These are phyloP conservation scores for Caloboletus inedulis DNA, from an alignment of 1,284 basidiomycete species.

Conservation along the genomic window DNA sequence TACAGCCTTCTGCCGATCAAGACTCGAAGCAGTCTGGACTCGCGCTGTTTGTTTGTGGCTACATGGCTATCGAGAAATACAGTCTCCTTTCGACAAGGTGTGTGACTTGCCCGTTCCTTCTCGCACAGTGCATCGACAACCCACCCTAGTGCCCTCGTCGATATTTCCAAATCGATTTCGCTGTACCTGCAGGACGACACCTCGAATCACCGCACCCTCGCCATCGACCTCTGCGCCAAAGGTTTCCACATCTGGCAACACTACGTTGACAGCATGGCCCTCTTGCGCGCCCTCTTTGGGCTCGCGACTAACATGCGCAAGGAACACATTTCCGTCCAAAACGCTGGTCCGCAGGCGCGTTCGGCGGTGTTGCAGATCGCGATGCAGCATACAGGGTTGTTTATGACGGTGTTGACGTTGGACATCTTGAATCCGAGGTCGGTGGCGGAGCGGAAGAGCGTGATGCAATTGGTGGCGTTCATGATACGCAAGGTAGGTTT, in stretches of 20 bases:
- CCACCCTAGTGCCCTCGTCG: conserved; percentile 66
- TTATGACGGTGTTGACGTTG: conserved; percentile 92
- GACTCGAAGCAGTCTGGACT: conserved; percentile 57
- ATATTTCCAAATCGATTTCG: conserved; percentile 80
- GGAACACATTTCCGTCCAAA: conserved; percentile 62
- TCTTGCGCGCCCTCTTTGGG: conserved; percentile 82
- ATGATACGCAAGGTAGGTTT: conserved; percentile 80
- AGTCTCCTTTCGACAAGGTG: conserved; percentile 73
- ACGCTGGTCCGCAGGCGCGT: conserved; percentile 67
- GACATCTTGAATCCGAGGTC: conserved; percentile 85
- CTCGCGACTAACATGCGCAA: conserved; percentile 75
- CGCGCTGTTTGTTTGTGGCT: conserved; percentile 78
- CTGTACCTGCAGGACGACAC: conserved; percentile 73
- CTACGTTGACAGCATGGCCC: conserved; percentile 88
- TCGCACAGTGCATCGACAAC: neutral
- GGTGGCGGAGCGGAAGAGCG: conserved; percentile 79
- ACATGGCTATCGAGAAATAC: conserved; percentile 80
- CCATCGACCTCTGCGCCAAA: conserved; percentile 85
- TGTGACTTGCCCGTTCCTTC: neutral
- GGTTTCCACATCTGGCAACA: conserved; percentile 95
- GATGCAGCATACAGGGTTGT: conserved; percentile 78
- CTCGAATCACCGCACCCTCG: conserved; percentile 65
- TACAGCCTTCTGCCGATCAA: conserved; percentile 54
- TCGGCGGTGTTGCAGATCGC: conserved; percentile 85
- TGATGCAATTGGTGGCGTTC: conserved; percentile 93